Evolutionary conservation across 176 grass and related monocot genomes (phyloP).

Genomic region (Oryza meyeriana): DNA sequence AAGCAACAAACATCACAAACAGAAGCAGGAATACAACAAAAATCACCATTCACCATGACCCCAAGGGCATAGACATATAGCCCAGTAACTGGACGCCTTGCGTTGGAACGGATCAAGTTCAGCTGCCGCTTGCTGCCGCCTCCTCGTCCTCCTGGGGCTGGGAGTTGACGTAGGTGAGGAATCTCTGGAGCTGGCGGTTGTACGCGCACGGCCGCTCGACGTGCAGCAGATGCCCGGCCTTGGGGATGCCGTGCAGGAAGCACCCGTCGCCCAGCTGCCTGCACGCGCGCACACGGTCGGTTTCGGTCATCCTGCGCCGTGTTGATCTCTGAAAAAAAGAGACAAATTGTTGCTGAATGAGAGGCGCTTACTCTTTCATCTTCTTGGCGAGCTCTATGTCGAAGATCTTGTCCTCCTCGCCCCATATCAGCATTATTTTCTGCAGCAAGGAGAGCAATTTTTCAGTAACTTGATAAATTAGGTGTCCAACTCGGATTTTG

Average conservation of each 20-base stretch:
- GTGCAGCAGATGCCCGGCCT: conserved; percentile 83
- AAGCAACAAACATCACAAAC: background rate
- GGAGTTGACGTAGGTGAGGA: conserved; percentile 54
- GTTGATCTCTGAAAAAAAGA: background rate
- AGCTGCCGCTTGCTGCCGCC: background rate
- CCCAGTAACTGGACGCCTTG: background rate
- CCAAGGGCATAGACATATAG: background rate
- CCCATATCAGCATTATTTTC: conserved; percentile 96
- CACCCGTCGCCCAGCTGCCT: conserved; percentile 82
- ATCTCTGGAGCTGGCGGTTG: conserved; percentile 68
- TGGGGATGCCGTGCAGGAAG: conserved; percentile 58
- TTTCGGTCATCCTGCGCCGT: background rate
- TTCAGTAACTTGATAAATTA: background rate
- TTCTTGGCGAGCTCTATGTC: conserved; percentile 79
- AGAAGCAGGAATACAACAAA: background rate
- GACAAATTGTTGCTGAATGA: background rate
- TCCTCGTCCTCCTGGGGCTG: background rate
- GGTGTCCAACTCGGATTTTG: background rate
- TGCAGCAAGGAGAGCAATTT: conserved; percentile 24
- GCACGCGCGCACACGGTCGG: background rate
- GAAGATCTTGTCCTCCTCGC: conserved; percentile 85
- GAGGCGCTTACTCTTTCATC: conserved; percentile 68
- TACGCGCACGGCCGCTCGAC: conserved; percentile 80
- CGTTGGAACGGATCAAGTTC: background rate
- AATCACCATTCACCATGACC: background rate